Evolutionary conservation across 2,329 filamentous ascomycete genomes (phyloP), one percentile per base, ranked within the genome.

Genomic region (Cercospora sesami): DNA sequence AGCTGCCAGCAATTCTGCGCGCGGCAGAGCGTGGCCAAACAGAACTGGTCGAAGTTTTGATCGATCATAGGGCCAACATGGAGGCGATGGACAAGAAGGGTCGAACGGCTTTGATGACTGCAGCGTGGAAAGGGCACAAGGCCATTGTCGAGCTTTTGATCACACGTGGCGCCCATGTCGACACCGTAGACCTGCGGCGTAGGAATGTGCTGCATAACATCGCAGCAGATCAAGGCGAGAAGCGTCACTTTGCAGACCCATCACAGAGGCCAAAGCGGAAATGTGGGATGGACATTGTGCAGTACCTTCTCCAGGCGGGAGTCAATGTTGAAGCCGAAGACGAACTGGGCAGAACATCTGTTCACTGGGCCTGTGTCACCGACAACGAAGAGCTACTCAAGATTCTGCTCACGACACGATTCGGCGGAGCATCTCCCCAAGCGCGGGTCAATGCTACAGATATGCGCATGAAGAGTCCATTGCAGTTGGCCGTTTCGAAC

Each of bases 81-180:
- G 73, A 75, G 59, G 69, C 71, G 16, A 42, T 61, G 28, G 84
- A 86, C 73, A 80, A 82, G 60, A 83, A 82, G 66, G 80, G 80
- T 5, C 75, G 80, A 16, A 82, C 80, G 48, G 79, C 78, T 51
- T 68, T 83, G 48, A 82, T 81, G 80, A 81, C 79, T 1, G 81
- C 81, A 5, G 81, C 81, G 7, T 81, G 79, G 79, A 72, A 70
- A 64, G 81, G 81, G 30, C 80, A 82, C 67, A 75, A 75, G 60
- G 75, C 80, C 59, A 73, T 81, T 1, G 70, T 83, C 23, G 73
- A 80, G 39, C 33, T 80, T 26, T 67, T 82, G n/a, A 76, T 82
- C 30, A 65, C 72, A 23, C 63, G 67, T 16, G 74, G 74, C 0
- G 74, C 73, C 5, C 62, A 72, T 39, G 63, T 75, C 31, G 69